Evolutionary conservation across 2,329 filamentous ascomycete species (phyloP).

Genomic region (Chaetomium strumarium): DNA sequence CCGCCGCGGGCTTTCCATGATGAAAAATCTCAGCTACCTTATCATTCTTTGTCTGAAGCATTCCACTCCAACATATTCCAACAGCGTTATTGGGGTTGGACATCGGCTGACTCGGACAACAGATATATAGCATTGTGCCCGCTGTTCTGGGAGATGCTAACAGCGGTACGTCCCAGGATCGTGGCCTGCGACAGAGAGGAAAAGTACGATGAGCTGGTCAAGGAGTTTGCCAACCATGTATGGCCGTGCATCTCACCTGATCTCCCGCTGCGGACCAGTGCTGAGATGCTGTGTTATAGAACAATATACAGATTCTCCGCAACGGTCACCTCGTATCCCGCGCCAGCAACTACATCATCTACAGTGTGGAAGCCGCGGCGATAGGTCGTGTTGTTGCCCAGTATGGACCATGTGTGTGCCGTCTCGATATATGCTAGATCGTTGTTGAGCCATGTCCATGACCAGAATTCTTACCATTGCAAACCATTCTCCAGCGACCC

Average conservation of each 20-base stretch:
- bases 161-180: constrained; percentile 55
- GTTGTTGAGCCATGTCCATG: not conserved
- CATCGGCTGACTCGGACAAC: constrained; percentile 17
- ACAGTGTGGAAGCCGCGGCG: constrained; percentile 90
- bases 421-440: constrained; percentile 9
- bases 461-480: constrained; percentile 18
- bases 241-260: constrained; percentile 32
- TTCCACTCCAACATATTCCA: constrained; percentile 20
- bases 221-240: constrained; percentile 87
- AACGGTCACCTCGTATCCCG: constrained; percentile 96
- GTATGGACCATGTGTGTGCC: constrained; percentile 81
- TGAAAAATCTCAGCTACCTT: constrained; percentile 99
- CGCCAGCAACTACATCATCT: constrained; percentile 97
- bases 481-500: constrained; percentile 61
- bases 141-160: constrained; percentile 13
- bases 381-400: constrained; percentile 82
- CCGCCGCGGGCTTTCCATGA: constrained; percentile 74
- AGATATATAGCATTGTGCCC: not conserved
- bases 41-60: constrained; percentile 73
- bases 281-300: constrained; percentile 57
- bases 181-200: constrained; percentile 91
- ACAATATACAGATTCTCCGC: constrained; percentile 77
- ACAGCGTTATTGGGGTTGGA: constrained; percentile 15
- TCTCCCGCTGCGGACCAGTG: constrained; percentile 30
- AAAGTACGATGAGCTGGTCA: constrained; percentile 71